Evolutionary conservation across 176 grass and related monocot genomes (phyloP), one percentile per base, ranked within the genome.

Genomic region (Oryza officinalis): DNA sequence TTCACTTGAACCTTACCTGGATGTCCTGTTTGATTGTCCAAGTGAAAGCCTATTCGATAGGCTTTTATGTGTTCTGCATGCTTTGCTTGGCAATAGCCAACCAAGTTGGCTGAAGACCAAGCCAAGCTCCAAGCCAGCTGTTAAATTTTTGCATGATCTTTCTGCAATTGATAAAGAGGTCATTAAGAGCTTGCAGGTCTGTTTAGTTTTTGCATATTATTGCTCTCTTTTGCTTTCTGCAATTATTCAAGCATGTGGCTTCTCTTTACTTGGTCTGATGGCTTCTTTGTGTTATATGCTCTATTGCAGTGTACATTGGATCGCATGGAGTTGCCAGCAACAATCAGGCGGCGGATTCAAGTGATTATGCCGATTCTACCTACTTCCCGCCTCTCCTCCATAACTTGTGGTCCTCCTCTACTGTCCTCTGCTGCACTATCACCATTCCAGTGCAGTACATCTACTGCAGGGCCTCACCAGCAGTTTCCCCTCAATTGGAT

Each of bases 61-160:
- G 81, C 91, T 99, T 80, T 80, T 99, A 77, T 94, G 87, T 67
- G 89, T 96, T 83, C 68, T 99, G 32, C 91, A 99, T 87, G 97
- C 93, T 67, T 84, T 99, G 89, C 88, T 99, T 78, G 89, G 97
- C 79, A 96, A 81, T 72, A 88, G 78, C 61, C 96, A 89, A 69
- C 97, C 97, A 80, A 94, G 97, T 90, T 99, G 97, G 97, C 52
- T 99, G 67, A 99, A 99, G 84, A 80, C 91, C 43, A 96, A 93
- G 75, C 75, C 88, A 67, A 67, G 75, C 67, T 70, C 75, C 32
- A 96, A 90, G 86, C 90, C 89, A 6, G 54, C 75, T n/a, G 23
- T 69, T 67, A 94, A 89, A 86, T 61, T 79, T 80, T 75, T 70
- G 27, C 68, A 86, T 75, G 93, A 96, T 94, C 81, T 94, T 73